Percentiles rank a stretch among this genome's conserved stretches.
Conservation (phyloP, 2,329 filamentous ascomycete genomes). For the Colletotrichum cuscutae region DNA sequence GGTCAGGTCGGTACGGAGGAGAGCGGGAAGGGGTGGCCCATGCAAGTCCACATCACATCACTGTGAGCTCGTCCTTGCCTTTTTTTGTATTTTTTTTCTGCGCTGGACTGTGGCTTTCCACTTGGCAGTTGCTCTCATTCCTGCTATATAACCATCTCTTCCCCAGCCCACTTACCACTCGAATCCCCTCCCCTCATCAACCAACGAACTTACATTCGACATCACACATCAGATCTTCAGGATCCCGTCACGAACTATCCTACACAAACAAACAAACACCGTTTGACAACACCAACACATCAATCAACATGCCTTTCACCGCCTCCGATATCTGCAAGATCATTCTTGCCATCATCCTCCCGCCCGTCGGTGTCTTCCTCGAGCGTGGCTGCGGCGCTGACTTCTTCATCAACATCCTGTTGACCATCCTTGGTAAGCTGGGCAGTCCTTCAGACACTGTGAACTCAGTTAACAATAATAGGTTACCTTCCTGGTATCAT, state of each 20-base stretch:
- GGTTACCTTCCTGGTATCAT: constrained; percentile 83
- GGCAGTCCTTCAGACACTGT: background rate
- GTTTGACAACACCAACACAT: background rate
- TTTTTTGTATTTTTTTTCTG: background rate
- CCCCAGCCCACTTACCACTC: constrained; percentile 19
- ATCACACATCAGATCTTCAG: constrained; percentile 1
- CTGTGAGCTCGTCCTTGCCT: constrained; percentile 30
- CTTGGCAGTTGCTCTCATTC: background rate
- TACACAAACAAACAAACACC: constrained; percentile 5
- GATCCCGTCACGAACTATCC: constrained; percentile 19
- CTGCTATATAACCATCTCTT: constrained; percentile 18
- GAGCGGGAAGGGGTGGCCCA: constrained; percentile 30
- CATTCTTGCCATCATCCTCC: constrained; percentile 89
- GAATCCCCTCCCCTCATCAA: constrained; percentile 8
- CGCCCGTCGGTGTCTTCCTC: constrained; percentile 92
- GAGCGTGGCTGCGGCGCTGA: constrained; percentile 90
- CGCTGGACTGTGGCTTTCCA: background rate
- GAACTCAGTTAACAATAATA: constrained; percentile 42
- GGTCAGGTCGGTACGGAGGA: background rate
- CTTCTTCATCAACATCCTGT: constrained; percentile 90
- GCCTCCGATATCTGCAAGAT: constrained; percentile 70
- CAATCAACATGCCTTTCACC: constrained; percentile 67
- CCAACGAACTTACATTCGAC: constrained; percentile 16
- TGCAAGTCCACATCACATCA: constrained; percentile 37
- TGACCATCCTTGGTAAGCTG: constrained; percentile 75